Conservation (phyloP, 306 rosid species). For the Lathyrus sativus region DNA sequence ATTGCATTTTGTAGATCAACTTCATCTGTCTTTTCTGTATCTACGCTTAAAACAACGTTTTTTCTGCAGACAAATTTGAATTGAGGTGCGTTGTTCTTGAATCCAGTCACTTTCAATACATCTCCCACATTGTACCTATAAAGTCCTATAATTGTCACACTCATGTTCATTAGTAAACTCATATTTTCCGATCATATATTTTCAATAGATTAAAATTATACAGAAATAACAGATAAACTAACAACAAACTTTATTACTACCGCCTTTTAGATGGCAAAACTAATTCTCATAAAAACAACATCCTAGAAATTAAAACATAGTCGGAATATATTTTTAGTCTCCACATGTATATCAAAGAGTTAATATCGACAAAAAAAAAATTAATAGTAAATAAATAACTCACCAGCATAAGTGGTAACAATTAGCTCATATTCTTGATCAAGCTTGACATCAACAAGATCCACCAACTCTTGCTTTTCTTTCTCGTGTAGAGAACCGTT, state of each 20-base stretch:
- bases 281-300: too few relatives aligned
- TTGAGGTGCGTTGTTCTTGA: constrained; percentile 95
- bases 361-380: neutral
- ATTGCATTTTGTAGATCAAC: constrained; percentile 84
- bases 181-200: neutral
- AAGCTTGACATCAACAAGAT: constrained; percentile 77
- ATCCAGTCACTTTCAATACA: constrained; percentile 69
- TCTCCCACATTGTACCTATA: constrained; percentile 92
- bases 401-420: constrained; percentile 86
- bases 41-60: constrained; percentile 84
- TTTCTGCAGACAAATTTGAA: constrained; percentile 84
- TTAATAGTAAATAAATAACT: neutral
- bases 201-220: too few relatives aligned
- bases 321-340: too few relatives aligned
- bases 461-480: constrained; percentile 58
- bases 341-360: too few relatives aligned
- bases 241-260: too few relatives aligned
- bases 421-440: constrained; percentile 93
- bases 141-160: constrained; percentile 59
- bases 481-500: constrained; percentile 47
- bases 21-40: constrained; percentile 86
- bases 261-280: too few relatives aligned
- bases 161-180: constrained; percentile 3
- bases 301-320: too few relatives aligned
- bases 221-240: too few relatives aligned